Evolutionary conservation across 2,329 filamentous ascomycete genomes (phyloP).

Genomic region (Calonectria crousiana): DNA sequence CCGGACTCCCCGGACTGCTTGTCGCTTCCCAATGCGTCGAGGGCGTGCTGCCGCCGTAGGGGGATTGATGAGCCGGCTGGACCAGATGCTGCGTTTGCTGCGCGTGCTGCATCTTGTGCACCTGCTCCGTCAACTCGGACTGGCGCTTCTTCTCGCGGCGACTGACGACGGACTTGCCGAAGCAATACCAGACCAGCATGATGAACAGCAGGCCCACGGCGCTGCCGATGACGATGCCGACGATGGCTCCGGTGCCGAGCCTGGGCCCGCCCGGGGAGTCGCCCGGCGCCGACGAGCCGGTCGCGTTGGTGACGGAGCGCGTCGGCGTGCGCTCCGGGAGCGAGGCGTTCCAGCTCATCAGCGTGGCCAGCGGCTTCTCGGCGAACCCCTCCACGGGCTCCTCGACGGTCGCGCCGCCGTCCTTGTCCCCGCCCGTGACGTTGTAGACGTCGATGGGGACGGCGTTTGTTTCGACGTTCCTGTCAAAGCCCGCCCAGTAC

Average conservation of each 20-base stretch:
- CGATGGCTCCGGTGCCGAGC: constrained; percentile 52
- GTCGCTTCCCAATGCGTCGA: background rate
- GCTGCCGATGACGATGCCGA: constrained; percentile 55
- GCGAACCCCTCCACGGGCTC: background rate
- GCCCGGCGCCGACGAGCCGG: background rate
- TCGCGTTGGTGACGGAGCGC: background rate
- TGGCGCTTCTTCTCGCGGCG: constrained; percentile 6
- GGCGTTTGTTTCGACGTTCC: constrained; percentile 42
- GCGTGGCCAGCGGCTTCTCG: background rate
- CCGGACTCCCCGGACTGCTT: background rate
- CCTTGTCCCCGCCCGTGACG: constrained; percentile 1
- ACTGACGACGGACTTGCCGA: constrained; percentile 11
- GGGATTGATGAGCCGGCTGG: background rate
- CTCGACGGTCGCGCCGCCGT: background rate
- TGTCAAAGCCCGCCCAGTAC: constrained; percentile 63
- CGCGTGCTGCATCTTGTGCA: background rate
- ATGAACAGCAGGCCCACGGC: constrained; percentile 38
- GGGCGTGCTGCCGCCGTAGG: background rate
- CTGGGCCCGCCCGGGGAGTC: background rate
- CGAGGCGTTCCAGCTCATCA: background rate
- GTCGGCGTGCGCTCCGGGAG: background rate
- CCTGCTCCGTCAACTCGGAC: background rate
- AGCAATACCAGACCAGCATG: constrained; percentile 29
- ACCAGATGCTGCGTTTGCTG: background rate
- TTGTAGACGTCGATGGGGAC: constrained; percentile 9